Base-by-base conservation (phyloP, 257 asterid species). In the Apocynum venetum region DNA sequence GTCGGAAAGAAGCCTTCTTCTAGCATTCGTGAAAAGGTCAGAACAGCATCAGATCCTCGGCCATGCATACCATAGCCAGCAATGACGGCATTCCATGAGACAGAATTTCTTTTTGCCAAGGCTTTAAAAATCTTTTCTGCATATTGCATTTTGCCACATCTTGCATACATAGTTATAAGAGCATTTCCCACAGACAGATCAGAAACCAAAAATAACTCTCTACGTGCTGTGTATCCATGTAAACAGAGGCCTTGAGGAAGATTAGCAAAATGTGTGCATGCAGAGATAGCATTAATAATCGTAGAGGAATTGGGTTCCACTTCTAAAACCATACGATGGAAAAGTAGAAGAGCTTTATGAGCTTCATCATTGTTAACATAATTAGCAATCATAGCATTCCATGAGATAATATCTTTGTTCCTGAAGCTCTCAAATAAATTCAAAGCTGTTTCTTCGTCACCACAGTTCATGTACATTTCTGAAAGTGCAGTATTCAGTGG, bases 381-480 rank as follows among this genome's bases (percentile, higher is more conserved):
- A 83, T 66, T 74, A 75, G 82, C 60, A 64, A 83, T 80, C 87
- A 83, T 80, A 35, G 87, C 78, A 65, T 83, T 83, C 87, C 84
- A 83, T 47, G 87, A 83, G 75, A 80, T 78, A 66, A 80, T 46
- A 70, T 83, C 87, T 71, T 71, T 80, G 63, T 74, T 31, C 55
- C 40, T 59, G 57, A 80, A 78, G 61, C 80, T 72, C 80, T 83
- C 87, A 71, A 83, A 83, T 71, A 83, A 75, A 74, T 35, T 46
- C 48, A 61, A 47, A 48, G 84, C 78, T 1, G 74, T 77, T 71
- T 20, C 74, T 51, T 80, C 80, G 7, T 78, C 84, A n/a, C 78
- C 64, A 65, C 87, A 84, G 64, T 76, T 78, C 83, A 78, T 71
- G 43, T 78, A 84, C 87, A 84, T 84, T 78, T 84, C 81, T 20